Base-by-base conservation (phyloP, 345 rosid genomes). In the Gossypioides kirkii region DNA sequence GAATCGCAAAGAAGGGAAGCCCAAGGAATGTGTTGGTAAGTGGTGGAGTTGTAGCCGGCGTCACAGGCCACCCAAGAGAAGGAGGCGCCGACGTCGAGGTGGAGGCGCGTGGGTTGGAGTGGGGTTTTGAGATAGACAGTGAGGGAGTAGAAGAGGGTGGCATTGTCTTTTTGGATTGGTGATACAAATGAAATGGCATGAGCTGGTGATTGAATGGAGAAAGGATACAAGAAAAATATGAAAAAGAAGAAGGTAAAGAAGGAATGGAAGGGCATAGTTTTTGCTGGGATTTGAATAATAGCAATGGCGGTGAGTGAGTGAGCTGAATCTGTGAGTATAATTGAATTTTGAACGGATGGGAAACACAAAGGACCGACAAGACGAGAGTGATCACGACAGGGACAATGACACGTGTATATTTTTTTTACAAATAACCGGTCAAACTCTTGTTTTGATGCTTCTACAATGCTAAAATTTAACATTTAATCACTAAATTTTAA, bases 61-160 rank as follows among this genome's bases (percentile, higher is more conserved):
- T 87, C 83, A 42, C 92, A 87, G 72, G 87, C 92, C 18, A 88
- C 86, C 97, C 97, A 93, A 0, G 85, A 71, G 73, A 67, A 80
- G 58, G 77, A 61, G 2, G 72, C 72, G 41, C 80, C 79, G 7
- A 80, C 71, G 47, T 78, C 84, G 46, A 80, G 75, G 71, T 72
- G 80, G 10, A 83, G 54, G 11, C 70, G 59, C 50, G 73, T 59
- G 68, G 62, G 75, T 9, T 72, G 80, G 47, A 69, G 84, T 4
- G 86, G 86, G 68, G 79, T 80, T 73, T 69, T 72, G 2, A 78
- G 73, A 75, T 67, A 41, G 55, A 72, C 43, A 0, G 80, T 56
- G 76, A 77, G 66, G 67, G 79, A 71, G 79, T 81, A 83, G 6
- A 69, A 77, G 56, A 55, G 75, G 74, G 68, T 78, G 0, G 72